Evolutionary conservation across 83 land plant species (phyloP).

Genomic region (Diphasiastrum complanatum): DNA sequence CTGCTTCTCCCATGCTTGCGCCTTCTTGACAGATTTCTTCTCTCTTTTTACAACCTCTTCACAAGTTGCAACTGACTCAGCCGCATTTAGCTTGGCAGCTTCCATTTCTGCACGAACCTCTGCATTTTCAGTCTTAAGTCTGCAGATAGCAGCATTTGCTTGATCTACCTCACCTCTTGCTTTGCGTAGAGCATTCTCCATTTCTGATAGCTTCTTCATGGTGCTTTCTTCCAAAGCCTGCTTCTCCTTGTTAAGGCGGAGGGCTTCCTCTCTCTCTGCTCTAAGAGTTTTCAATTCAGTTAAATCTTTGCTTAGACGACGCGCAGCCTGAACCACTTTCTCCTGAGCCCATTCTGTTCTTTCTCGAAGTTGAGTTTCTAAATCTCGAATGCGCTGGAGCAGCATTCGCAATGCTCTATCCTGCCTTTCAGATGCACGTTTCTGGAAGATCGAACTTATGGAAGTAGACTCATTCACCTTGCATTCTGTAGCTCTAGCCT

Average conservation of each 20-base stretch:
- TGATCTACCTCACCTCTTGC: constrained; percentile 71
- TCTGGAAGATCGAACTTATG: constrained; percentile 20
- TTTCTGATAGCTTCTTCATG: constrained; percentile 73
- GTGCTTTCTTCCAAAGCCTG: constrained; percentile 77
- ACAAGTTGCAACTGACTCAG: constrained; percentile 61
- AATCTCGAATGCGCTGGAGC: constrained; percentile 41
- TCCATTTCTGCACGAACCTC: constrained; percentile 67
- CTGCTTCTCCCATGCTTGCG: constrained; percentile 83
- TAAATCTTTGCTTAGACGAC: constrained; percentile 68
- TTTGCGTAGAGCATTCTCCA: constrained; percentile 75
- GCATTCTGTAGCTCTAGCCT: not conserved
- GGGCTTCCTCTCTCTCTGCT: constrained; percentile 74
- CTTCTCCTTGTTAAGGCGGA: constrained; percentile 63
- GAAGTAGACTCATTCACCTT: not conserved
- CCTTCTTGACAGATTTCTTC: constrained; percentile 52
- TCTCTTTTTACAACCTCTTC: constrained; percentile 65
- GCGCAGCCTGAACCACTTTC: constrained; percentile 94
- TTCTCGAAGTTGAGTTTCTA: constrained; percentile 69
- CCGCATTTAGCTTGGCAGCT: constrained; percentile 68
- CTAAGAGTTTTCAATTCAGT: constrained; percentile 75
- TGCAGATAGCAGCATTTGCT: constrained; percentile 57
- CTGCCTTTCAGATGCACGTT: not conserved
- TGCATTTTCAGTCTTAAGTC: constrained; percentile 66
- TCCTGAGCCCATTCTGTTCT: constrained; percentile 95
- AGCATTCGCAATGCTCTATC: constrained; percentile 26